Evolutionary conservation across 2,329 filamentous ascomycete species (phyloP), one percentile per base, ranked within the genome.

Genomic region (Aspergillus sp.): DNA sequence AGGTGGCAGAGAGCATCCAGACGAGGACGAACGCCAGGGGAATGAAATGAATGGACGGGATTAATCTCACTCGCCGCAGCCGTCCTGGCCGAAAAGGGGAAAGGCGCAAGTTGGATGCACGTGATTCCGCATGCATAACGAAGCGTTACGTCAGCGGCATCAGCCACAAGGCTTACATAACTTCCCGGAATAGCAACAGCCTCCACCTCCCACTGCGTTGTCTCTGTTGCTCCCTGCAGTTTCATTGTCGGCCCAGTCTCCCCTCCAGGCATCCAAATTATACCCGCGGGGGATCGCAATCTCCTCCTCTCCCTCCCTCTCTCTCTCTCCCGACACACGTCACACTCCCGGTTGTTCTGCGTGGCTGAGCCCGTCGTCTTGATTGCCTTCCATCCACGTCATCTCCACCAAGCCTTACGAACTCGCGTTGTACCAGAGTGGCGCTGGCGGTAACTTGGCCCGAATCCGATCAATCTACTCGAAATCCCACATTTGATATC

Each of bases 41-140:
- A 43, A 21, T 13, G 16, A 2, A n/a, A 43, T 23, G 40, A 17
- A 38, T n/a, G 14, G 34, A 38, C 16, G 14, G 34, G 14, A n/a
- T 19, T 25, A n/a, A 20, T 23, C 21, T 19, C 4, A 19, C 17
- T 46, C 38, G 54, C 52, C 52, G 49, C 46, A 54, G 50, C 38
- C 58, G 58, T 53, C 51, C 45, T 46, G 34, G 34, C 34, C 34
- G 34, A 36, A 54, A 57, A 58, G 44, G 48, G 48, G 53, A 58
- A 59, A 59, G 53, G 58, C 53, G 51, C 50, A 11, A 44, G 31
- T 19, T 11, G 34, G n/a, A 52, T 19, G 47, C 60, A 67, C 59
- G 61, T 65, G 62, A 59, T 29, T 9, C 19, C 7, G 25, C 25
- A 29, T 29, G 25, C 25, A 29, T 29, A 29, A 29, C 25, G 25